Evolutionary conservation across 2,329 filamentous ascomycete genomes (phyloP).

Genomic region (Cladophialophora carrionii): DNA sequence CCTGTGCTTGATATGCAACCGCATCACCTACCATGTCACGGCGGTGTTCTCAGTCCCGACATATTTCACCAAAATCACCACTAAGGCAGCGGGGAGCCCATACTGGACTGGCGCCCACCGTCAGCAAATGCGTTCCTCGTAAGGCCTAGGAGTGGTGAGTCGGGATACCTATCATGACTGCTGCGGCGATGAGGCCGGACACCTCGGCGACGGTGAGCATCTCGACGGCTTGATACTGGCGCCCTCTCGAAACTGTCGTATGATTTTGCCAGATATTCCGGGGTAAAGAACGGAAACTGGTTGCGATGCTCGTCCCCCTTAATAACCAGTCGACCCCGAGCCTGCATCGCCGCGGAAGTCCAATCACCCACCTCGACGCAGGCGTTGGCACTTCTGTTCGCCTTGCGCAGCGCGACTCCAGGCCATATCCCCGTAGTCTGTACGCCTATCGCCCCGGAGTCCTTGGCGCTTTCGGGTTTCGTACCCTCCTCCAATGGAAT

Average conservation of each 20-base stretch:
- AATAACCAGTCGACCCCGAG: neutral
- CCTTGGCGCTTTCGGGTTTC: neutral
- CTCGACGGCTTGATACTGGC: neutral
- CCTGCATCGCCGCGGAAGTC: neutral
- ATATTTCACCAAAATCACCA: slow-evolving; percentile 10
- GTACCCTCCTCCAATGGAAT: neutral
- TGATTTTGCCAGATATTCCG: too few relatives aligned
- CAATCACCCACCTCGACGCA: too few relatives aligned
- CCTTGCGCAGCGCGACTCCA: too few relatives aligned
- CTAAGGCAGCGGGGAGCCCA: slow-evolving; percentile 3
- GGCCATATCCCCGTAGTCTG: neutral
- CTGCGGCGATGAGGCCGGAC: slow-evolving; percentile 11
- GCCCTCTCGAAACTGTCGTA: too few relatives aligned
- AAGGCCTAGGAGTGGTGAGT: neutral
- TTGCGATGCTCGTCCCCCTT: neutral
- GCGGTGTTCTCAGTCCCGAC: slow-evolving; percentile 8
- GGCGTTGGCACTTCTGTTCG: too few relatives aligned
- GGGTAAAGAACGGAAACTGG: neutral
- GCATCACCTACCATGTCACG: slow-evolving; percentile 1
- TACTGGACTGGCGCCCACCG: neutral
- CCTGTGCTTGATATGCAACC: neutral
- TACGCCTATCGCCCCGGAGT: too few relatives aligned
- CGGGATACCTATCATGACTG: slow-evolving; percentile 9
- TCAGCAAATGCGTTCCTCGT: neutral
- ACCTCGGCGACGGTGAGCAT: slow-evolving; percentile 9